phyloP scores from a whole-genome alignment of 495 filamentous ascomycete genomes.

The Penicillium longicatenatum region DNA sequence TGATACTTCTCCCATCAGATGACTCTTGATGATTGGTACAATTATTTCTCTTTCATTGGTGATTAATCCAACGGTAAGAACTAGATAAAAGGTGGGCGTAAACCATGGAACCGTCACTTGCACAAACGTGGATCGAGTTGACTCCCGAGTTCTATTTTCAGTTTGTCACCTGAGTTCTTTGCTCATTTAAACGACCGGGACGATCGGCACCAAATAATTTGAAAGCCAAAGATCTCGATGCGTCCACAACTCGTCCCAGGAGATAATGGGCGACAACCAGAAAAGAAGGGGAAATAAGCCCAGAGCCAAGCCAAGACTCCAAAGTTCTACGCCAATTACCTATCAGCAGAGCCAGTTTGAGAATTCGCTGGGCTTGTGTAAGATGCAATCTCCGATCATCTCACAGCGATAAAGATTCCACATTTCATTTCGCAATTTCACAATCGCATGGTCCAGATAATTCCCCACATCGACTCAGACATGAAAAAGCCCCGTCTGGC shows the following conservation, averaged over 20 bases:
- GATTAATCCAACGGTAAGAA: no score
- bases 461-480: neutral
- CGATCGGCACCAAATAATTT: neutral
- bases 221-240: neutral
- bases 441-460: no score
- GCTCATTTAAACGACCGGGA: neutral
- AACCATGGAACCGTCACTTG: neutral
- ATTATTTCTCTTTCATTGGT: no score
- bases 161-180: neutral
- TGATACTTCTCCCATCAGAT: no score
- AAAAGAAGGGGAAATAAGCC: neutral
- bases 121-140: neutral
- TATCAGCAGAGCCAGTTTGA: neutral
- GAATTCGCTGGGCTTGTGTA: neutral
- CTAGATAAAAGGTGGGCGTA: no score
- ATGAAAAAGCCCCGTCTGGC: constrained; percentile 5
- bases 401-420: neutral
- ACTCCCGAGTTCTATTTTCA: neutral
- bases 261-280: neutral
- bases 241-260: neutral
- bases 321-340: neutral
- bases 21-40: no score
- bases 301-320: neutral
- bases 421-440: neutral
- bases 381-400: constrained; percentile 1